Percentiles rank a stretch among this genome's conserved stretches.
Evolutionary conservation across 2,329 filamentous ascomycete species (phyloP).

Genomic region (Fusarium nygamai): DNA sequence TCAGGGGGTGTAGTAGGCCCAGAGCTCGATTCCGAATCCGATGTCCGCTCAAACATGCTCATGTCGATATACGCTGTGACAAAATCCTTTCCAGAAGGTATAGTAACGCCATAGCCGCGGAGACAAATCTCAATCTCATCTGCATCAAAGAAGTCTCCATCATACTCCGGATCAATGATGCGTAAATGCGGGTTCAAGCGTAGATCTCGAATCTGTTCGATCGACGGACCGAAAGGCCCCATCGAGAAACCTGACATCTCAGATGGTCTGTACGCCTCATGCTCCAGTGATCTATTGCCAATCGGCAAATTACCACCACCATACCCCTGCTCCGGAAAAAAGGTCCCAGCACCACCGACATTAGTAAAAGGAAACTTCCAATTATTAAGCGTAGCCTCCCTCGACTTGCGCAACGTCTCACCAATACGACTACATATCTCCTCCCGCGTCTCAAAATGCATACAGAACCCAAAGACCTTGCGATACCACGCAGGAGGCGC

Average conservation of each 20-base stretch:
- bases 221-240: background rate
- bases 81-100: background rate
- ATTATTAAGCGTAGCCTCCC: background rate
- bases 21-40: background rate
- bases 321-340: background rate
- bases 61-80: constrained; percentile 5
- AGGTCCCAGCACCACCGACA: background rate
- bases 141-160: background rate
- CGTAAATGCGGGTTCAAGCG: background rate
- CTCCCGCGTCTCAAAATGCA: constrained; percentile 6
- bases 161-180: background rate
- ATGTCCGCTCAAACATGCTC: background rate
- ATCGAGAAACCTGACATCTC: constrained; percentile 8
- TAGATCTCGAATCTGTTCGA: background rate
- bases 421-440: background rate
- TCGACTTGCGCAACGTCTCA: background rate
- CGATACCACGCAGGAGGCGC: background rate
- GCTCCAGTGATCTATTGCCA: background rate
- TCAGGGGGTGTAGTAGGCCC: background rate
- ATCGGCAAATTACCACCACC: background rate
- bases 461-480: constrained; percentile 1
- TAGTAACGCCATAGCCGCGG: constrained; percentile 1
- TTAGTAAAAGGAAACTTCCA: constrained; percentile 8
- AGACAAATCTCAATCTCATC: constrained; percentile 7
- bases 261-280: background rate